Percentiles rank a stretch among this genome's conserved stretches.
Conservation (phyloP, 257 asterid genomes). For the Solanum etuberosum region DNA sequence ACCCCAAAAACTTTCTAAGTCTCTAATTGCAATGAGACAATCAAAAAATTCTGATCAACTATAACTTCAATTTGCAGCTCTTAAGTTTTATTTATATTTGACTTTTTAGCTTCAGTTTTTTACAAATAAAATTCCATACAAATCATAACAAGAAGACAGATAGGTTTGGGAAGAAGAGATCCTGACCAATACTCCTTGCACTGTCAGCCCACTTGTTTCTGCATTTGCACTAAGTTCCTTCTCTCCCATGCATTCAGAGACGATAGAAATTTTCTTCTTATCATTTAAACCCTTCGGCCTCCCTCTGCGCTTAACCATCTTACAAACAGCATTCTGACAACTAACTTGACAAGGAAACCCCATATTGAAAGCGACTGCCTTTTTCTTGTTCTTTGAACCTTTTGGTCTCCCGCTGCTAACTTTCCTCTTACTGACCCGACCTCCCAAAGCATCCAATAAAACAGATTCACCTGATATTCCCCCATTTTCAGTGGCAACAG, state of each 20-base stretch:
- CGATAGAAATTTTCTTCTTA: neutral
- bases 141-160: neutral
- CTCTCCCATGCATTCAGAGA: conserved; percentile 10
- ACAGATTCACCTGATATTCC: neutral
- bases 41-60: neutral
- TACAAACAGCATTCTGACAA: neutral
- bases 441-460: neutral
- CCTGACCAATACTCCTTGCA: conserved; percentile 13
- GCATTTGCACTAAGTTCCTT: neutral
- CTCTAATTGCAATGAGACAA: neutral
- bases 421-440: neutral
- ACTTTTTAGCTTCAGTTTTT: neutral
- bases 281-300: conserved; percentile 2
- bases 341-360: neutral
- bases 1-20: neutral
- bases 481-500: neutral
- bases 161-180: neutral
- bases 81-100: neutral
- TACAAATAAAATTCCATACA: neutral
- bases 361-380: neutral
- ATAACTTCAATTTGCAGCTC: neutral
- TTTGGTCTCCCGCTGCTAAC: conserved; percentile 2
- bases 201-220: conserved; percentile 1
- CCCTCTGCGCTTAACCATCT: neutral
- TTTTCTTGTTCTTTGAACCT: conserved; percentile 10